Percentiles rank a stretch among this genome's conserved stretches.
Conservation (phyloP, 768 basidiomycete genomes). For the Suillus plorans region DNA sequence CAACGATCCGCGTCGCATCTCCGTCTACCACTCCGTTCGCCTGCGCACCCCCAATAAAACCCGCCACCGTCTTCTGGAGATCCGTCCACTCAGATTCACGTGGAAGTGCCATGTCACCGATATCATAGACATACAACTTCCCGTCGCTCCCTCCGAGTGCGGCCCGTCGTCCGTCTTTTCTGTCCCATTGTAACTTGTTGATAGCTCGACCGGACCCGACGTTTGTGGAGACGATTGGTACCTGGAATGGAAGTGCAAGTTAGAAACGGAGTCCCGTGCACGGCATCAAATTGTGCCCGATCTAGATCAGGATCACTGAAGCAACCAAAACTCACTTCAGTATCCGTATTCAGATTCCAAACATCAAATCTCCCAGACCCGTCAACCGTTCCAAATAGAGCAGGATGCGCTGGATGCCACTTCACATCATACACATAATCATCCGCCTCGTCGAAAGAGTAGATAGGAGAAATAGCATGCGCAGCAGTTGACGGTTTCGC, state of each 20-base stretch:
- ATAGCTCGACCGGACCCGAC: constrained; percentile 81
- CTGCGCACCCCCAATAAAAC: constrained; percentile 55
- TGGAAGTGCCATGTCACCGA: constrained; percentile 87
- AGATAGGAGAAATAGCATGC: constrained; percentile 64
- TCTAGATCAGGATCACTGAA: not conserved
- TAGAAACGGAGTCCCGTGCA: not conserved
- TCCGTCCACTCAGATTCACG: constrained; percentile 93
- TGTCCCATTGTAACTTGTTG: constrained; percentile 96
- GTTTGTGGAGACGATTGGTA: constrained; percentile 85
- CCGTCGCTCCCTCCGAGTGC: constrained; percentile 94
- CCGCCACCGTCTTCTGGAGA: constrained; percentile 81
- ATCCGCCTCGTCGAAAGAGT: constrained; percentile 96
- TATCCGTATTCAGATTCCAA: constrained; percentile 97
- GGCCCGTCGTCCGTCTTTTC: constrained; percentile 86
- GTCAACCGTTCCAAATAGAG: constrained; percentile 90
- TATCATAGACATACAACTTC: constrained; percentile 89
- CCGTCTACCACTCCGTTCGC: constrained; percentile 34
- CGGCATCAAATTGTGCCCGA: not conserved
- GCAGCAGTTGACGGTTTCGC: constrained; percentile 68
- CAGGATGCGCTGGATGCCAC: constrained; percentile 97
- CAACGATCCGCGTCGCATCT: constrained; percentile 31
- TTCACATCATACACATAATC: constrained; percentile 99
- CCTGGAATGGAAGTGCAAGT: constrained; percentile 44
- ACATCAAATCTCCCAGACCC: constrained; percentile 95
- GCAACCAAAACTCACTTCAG: constrained; percentile 65